Conservation (phyloP, 2,329 filamentous ascomycete species). For the Fusarium metavorans region DNA sequence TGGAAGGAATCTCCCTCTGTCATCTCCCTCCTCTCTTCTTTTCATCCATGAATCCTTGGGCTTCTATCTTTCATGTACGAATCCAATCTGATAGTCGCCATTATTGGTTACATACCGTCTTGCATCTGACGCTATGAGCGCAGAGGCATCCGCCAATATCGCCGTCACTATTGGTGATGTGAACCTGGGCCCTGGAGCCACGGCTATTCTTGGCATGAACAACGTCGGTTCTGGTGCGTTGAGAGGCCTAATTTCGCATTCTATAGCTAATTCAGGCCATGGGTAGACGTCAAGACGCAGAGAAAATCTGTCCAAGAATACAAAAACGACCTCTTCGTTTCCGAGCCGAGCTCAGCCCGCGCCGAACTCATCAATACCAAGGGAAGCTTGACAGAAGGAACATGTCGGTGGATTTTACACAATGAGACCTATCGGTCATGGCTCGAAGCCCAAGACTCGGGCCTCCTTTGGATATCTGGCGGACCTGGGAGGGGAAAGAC, state of each 20-base stretch:
- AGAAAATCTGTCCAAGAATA: rapidly evolving
- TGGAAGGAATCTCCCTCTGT: neutral
- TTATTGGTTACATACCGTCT: neutral
- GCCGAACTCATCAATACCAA: neutral
- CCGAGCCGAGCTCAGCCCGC: neutral
- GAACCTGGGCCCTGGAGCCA: neutral
- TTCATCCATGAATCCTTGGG: neutral
- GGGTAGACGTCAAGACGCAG: neutral
- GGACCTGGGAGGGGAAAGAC: neutral
- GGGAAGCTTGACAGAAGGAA: neutral
- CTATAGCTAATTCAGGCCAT: neutral
- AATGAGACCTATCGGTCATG: neutral
- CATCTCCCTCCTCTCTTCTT: neutral
- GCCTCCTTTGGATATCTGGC: neutral
- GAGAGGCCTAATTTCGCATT: neutral
- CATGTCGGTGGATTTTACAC: neutral
- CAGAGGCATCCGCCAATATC: neutral
- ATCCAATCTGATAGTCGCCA: neutral
- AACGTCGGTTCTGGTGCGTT: neutral
- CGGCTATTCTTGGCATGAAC: neutral
- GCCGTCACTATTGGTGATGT: neutral
- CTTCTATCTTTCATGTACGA: neutral
- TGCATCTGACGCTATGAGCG: neutral
- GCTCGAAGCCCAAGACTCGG: neutral
- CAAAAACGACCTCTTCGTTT: neutral